phyloP scores from a whole-genome alignment of 1,139 yeast genomes.

The Hyphopichia pseudoburtonii region DNA sequence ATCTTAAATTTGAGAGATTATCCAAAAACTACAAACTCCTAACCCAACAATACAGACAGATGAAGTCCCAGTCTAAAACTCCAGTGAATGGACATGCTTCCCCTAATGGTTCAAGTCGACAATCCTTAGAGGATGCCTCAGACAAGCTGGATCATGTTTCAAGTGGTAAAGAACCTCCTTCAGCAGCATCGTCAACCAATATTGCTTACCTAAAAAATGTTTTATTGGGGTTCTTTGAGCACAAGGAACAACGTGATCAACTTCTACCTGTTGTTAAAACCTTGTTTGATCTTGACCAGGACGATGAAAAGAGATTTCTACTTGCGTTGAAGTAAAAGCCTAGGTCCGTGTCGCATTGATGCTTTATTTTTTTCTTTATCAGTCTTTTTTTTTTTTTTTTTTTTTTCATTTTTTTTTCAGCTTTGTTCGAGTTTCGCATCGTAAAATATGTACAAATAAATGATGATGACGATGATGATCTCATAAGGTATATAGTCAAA shows the following conservation, averaged over 20 bases:
- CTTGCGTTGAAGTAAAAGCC: slow-evolving; percentile 55
- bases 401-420: too few relatives aligned
- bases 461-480: too few relatives aligned
- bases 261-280: slow-evolving; percentile 83
- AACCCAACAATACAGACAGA: slow-evolving; percentile 54
- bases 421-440: too few relatives aligned
- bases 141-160: slow-evolving; percentile 3
- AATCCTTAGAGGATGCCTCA: slow-evolving; percentile 6
- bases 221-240: slow-evolving; percentile 83
- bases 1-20: slow-evolving; percentile 61
- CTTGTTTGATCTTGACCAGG: slow-evolving; percentile 62
- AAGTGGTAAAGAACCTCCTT: slow-evolving; percentile 8
- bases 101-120: slow-evolving; percentile 4
- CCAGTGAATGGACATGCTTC: slow-evolving; percentile 5
- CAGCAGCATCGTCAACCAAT: slow-evolving; percentile 24
- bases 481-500: too few relatives aligned
- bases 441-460: too few relatives aligned
- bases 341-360: too few relatives aligned
- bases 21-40: slow-evolving; percentile 64
- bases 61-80: slow-evolving; percentile 12
- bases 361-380: too few relatives aligned
- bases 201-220: slow-evolving; percentile 86
- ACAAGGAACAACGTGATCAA: slow-evolving; percentile 84
- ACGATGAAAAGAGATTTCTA: slow-evolving; percentile 71
- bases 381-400: too few relatives aligned